A percentile compares a stretch with the other conserved stretches of the same genome.
Conservation (phyloP, 2,329 filamentous ascomycete species). For the Cordyceps sp. region DNA sequence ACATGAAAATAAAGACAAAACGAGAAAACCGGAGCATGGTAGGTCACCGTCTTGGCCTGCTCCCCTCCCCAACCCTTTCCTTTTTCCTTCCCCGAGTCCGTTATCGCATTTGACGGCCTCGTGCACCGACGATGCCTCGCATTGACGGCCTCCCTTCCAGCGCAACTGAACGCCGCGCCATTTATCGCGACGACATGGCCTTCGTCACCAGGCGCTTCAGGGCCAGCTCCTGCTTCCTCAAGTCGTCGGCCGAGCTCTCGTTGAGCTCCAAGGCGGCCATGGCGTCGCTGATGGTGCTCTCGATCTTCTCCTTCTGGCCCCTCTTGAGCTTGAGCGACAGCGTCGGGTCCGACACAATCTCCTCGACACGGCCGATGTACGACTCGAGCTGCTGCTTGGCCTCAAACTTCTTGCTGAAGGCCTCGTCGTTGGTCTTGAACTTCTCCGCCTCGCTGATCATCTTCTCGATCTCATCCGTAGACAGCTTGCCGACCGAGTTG, state of each 20-base stretch:
- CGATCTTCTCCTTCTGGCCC: constrained; percentile 98
- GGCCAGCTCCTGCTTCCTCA: constrained; percentile 99
- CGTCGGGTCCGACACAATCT: constrained; percentile 93
- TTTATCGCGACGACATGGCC: constrained; percentile 86
- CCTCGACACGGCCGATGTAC: constrained; percentile 96
- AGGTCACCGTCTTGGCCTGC: no score
- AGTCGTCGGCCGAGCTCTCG: constrained; percentile 78
- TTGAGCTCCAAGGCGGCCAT: constrained; percentile 96
- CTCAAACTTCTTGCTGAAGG: constrained; percentile 99
- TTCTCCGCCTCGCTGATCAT: constrained; percentile 96
- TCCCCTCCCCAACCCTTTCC: no score
- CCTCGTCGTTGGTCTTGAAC: constrained; percentile 96
- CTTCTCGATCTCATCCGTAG: constrained; percentile 83
- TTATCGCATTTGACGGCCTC: no score
- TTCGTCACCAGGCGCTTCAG: constrained; percentile 98
- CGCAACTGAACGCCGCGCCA: constrained; percentile 1
- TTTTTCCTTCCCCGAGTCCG: no score
- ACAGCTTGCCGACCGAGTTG: constrained; percentile 98
- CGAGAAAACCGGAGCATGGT: no score
- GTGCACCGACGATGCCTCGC: no score
- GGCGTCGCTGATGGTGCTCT: constrained; percentile 88
- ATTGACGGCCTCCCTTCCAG: background rate
- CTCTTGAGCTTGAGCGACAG: constrained; percentile 97
- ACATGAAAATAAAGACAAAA: no score
- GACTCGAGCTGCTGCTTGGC: constrained; percentile 98